Evolutionary conservation across 2,329 filamentous ascomycete species (phyloP).

Genomic region (Penicillium psychrosexuale): DNA sequence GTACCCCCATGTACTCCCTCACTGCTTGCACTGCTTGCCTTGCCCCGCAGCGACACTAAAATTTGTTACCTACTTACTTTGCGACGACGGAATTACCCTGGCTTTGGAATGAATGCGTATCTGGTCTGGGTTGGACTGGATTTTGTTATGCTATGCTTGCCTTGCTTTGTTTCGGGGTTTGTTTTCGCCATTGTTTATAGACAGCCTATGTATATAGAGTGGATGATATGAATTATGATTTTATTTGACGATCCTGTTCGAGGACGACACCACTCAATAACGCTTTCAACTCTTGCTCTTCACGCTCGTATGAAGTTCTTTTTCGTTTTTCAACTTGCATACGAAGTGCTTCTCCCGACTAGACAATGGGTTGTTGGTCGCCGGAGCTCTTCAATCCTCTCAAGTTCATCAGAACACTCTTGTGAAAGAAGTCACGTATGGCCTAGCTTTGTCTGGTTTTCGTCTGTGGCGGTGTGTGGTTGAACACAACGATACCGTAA

Average conservation of each 20-base stretch:
- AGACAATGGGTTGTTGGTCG: no score
- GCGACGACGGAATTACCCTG: not conserved
- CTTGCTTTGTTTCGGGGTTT: not conserved
- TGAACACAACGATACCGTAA: no score
- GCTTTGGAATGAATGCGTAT: not conserved
- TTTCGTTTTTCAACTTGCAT: no score
- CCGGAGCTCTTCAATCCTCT: no score
- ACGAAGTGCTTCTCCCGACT: no score
- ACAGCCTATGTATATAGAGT: conserved; percentile 11
- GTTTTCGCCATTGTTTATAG: not conserved
- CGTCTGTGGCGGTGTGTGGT: no score
- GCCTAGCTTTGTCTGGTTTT: no score
- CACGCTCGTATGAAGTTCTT: no score
- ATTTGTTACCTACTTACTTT: not conserved
- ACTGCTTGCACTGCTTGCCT: not conserved
- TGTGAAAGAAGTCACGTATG: no score
- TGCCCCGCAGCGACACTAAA: not conserved
- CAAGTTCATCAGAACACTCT: no score
- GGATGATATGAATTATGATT: conserved; percentile 19
- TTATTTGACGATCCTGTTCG: not conserved
- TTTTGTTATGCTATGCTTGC: not conserved
- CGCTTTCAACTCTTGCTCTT: no score
- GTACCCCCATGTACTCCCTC: not conserved
- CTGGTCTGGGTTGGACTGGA: not conserved
- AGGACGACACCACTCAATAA: no score